Conservation (phyloP, 306 rosid species). For the Hippophae gyantsensis region DNA sequence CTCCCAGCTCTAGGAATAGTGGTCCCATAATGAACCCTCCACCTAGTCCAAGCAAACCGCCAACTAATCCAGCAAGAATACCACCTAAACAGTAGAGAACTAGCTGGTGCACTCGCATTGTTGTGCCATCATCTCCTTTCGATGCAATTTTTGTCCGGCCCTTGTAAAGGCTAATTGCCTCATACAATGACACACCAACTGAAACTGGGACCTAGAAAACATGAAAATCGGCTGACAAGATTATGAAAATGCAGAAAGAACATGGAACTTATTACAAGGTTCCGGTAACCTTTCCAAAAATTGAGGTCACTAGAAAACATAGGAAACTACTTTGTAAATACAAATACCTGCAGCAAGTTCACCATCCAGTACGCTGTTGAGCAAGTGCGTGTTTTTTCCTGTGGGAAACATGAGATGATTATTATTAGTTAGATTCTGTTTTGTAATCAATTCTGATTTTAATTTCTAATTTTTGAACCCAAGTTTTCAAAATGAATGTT, state of each 20-base stretch:
- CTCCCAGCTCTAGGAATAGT: constrained; percentile 60
- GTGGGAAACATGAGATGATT: too few relatives aligned
- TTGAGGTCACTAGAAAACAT: neutral
- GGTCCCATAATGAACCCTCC: constrained; percentile 79
- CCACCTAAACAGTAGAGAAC: constrained; percentile 29
- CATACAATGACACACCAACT: constrained; percentile 47
- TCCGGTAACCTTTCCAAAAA: too few relatives aligned
- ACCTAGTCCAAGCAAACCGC: constrained; percentile 67
- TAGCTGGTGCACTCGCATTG: constrained; percentile 26
- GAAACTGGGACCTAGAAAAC: constrained; percentile 15
- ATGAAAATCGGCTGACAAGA: too few relatives aligned
- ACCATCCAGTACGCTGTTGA: constrained; percentile 38
- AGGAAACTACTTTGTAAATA: constrained; percentile 3
- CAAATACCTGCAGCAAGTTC: constrained; percentile 34
- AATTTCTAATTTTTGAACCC: too few relatives aligned
- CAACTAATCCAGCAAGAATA: constrained; percentile 49
- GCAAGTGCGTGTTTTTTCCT: constrained; percentile 39
- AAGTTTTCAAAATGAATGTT: too few relatives aligned
- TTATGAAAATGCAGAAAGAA: too few relatives aligned
- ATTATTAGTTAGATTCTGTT: too few relatives aligned
- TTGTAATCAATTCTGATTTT: too few relatives aligned
- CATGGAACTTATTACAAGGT: neutral
- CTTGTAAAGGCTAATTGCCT: constrained; percentile 44
- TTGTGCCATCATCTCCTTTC: constrained; percentile 31
- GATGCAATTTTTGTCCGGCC: constrained; percentile 51